Base-by-base conservation (phyloP, 495 filamentous ascomycete species). In the Aspergillus carlsbadensis region DNA sequence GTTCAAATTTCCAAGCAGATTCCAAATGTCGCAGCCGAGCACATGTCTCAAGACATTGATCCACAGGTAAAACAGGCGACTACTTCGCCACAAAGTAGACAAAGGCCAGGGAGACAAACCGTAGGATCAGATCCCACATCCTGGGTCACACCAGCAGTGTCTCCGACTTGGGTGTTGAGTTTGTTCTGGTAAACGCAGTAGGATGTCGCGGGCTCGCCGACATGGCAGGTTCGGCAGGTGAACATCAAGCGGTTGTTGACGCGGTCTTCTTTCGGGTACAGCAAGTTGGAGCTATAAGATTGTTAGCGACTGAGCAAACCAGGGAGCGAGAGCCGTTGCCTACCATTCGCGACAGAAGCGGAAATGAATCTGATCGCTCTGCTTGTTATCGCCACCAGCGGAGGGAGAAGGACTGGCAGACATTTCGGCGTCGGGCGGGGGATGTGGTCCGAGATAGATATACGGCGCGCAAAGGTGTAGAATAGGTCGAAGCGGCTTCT, bases 111-210 rank as follows among this genome's bases (percentile, higher is more conserved):
- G 64, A 72, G 62, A 96, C 92, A 79, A 83, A 98, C 92, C 84
- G 95, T 99, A 71, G 94, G 94, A 81, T 99, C 94, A 60, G 86
- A 89, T 69, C 84, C 91, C 54, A 99, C 92, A 74, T 99, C 94
- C 73, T 95, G 90, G 37, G 92, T 96, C 54, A 98, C 93, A 71
- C 94, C 94, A 47, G 95, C 93, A 45, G 94, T 98, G 73, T 97
- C 93, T 49, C 92, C 92, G 13, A 92, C 89, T 46, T 89, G 86
- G 59, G 86, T 92, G 75, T 87, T 89, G 49, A 97, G 84, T 56
- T 91, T 83, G 76, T 98, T 95, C 62, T 93, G 87, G 77, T 90
- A 97, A 63, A 97, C 88, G 72, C 92, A 97, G 46, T 88, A 81
- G 35, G 88, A 88, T 46, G 79, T 83, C n/a, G 92, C 91, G 39